Percentiles rank a stretch among this genome's conserved stretches.
Evolutionary conservation across 805 yeast genomes (phyloP).

Genomic region (Schwanniomyces sp.): DNA sequence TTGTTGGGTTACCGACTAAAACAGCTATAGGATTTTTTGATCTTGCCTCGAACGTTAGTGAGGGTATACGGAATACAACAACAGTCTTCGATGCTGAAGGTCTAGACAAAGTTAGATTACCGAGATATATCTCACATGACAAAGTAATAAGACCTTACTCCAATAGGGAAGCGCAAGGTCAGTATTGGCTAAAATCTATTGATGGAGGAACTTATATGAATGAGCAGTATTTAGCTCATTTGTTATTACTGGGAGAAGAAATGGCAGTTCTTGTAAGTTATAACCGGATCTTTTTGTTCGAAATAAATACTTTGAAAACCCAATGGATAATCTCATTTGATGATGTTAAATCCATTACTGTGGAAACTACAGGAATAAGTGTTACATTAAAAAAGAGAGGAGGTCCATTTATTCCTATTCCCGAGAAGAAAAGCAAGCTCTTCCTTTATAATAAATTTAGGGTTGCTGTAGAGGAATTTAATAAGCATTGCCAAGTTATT

Average conservation of each 20-base stretch:
- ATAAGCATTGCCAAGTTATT: slow-evolving; percentile 61
- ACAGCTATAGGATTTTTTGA: slow-evolving; percentile 95
- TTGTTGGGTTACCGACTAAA: slow-evolving; percentile 95
- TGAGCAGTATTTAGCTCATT: slow-evolving; percentile 84
- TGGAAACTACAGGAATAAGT: slow-evolving; percentile 78
- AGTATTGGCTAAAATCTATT: slow-evolving; percentile 81
- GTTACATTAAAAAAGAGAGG: slow-evolving; percentile 55
- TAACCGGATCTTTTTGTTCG: slow-evolving; percentile 65
- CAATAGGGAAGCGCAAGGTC: slow-evolving; percentile 89
- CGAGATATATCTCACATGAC: slow-evolving; percentile 72
- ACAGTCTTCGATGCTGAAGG: slow-evolving; percentile 82
- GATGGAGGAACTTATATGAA: slow-evolving; percentile 75
- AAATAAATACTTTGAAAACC: slow-evolving; percentile 56
- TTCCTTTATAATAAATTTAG: slow-evolving; percentile 72
- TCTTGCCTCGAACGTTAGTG: slow-evolving; percentile 87
- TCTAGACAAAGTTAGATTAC: slow-evolving; percentile 76
- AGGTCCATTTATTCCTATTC: slow-evolving; percentile 73
- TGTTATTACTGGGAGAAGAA: slow-evolving; percentile 78
- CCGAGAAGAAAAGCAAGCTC: slow-evolving; percentile 61
- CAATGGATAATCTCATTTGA: slow-evolving; percentile 74
- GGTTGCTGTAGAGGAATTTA: slow-evolving; percentile 78
- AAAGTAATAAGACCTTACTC: slow-evolving; percentile 73
- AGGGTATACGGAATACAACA: slow-evolving; percentile 90
- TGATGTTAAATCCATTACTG: slow-evolving; percentile 65
- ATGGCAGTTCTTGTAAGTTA: slow-evolving; percentile 74